Evolutionary conservation across 805 yeast genomes (phyloP), one percentile per base, ranked within the genome.

Genomic region (Tetrapisispora fleetii): DNA sequence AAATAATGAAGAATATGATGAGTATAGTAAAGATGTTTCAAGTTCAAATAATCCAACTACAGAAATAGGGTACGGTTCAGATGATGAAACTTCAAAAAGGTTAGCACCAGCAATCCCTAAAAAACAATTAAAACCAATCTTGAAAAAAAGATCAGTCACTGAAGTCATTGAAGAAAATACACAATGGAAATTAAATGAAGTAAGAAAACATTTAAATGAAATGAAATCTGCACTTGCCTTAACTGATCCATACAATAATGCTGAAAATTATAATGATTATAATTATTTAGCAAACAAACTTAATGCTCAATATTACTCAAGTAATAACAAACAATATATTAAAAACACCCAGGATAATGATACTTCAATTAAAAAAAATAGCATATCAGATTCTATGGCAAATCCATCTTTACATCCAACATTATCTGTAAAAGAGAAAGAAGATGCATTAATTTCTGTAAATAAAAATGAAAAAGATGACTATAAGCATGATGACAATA

Each of bases 101-200:
- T 37, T 66, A 40, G 54, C 62, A n/a, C 2, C 49, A 46, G 30
- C 45, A 47, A 51, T 51, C 10, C 48, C 41, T 33, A 52, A 39
- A 32, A 48, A 37, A 17, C 43, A 49, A 47, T 74, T 86, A 28
- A 90, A 90, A 67, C 93, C 97, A 24, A 91, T 91, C 51, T 71
- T 91, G 58, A 91, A 91, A 67, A 85, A 86, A 67, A 78, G 93
- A 60, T 80, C 95, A 1, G 83, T 86, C 38, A 81, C 88, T 39
- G 96, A 89, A 64, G 80, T 91, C 75, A 58, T 66, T 18, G 66
- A 65, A 49, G 68, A 67, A 51, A 65, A 67, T 50, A 56, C 69
- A 6, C 52, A 58, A 44, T 64, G 72, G 71, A 63, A 65, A 51
- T 53, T 66, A 55, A 48, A 62, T 39, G 65, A 70, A 85, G 56